Percentiles rank a stretch among this genome's conserved stretches.
Evolutionary conservation across 306 rosid genomes (phyloP).

Genomic region (Corylus avellana): DNA sequence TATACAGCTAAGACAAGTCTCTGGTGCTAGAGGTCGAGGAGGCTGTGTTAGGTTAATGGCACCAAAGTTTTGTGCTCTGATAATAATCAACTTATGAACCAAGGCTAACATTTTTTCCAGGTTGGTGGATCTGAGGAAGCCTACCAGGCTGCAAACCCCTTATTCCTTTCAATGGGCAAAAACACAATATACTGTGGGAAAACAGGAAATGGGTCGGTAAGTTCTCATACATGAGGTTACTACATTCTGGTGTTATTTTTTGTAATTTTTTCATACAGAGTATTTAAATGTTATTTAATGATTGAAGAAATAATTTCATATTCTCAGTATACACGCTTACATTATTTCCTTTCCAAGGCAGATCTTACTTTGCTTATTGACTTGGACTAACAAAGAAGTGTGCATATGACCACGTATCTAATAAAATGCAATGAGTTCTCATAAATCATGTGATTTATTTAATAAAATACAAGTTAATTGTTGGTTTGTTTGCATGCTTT

Average conservation of each 20-base stretch:
- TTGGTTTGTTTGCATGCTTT: neutral
- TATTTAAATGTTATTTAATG: neutral
- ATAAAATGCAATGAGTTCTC: neutral
- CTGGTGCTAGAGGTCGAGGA: constrained; percentile 9
- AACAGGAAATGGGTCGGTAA: constrained; percentile 96
- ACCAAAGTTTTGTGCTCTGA: constrained; percentile 14
- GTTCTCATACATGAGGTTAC: constrained; percentile 33
- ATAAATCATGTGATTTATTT: neutral
- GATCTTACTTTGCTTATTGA: neutral
- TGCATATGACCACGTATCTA: neutral
- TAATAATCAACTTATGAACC: constrained; percentile 19
- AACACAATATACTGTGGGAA: constrained; percentile 77
- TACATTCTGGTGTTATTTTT: constrained; percentile 1
- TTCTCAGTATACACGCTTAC: neutral
- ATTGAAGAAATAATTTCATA: neutral
- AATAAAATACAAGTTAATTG: neutral
- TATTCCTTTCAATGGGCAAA: constrained; percentile 83
- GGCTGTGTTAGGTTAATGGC: constrained; percentile 11
- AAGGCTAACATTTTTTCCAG: constrained; percentile 45
- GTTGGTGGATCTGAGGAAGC: constrained; percentile 93
- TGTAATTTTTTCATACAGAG: neutral
- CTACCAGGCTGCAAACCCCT: constrained; percentile 60
- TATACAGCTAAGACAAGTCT: neutral
- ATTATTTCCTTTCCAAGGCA: neutral
- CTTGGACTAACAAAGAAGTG: neutral